Conservation (phyloP, 768 basidiomycete genomes). For the Gymnopilus junonius region DNA sequence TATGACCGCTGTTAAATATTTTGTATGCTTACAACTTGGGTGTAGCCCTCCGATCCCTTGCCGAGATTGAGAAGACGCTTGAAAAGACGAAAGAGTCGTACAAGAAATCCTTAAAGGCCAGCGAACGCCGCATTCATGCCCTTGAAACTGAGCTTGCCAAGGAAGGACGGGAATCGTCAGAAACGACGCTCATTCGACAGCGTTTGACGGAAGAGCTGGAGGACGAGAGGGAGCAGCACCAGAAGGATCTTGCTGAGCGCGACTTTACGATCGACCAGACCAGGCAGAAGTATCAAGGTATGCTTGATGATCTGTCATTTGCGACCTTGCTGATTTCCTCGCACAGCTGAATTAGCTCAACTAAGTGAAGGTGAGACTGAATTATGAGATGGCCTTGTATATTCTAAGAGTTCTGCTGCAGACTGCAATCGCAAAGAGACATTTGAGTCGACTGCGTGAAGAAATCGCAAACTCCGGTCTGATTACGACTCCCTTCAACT, state of each 20-base stretch:
- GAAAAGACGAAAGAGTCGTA: constrained; percentile 54
- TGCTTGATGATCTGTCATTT: constrained; percentile 1
- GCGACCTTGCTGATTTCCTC: neutral
- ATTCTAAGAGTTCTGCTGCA: constrained; percentile 26
- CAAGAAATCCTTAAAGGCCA: constrained; percentile 49
- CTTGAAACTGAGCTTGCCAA: constrained; percentile 68
- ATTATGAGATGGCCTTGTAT: neutral
- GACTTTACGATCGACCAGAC: constrained; percentile 83
- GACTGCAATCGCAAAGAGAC: constrained; percentile 83
- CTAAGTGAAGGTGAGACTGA: constrained; percentile 68
- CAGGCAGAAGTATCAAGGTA: constrained; percentile 86
- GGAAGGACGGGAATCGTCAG: constrained; percentile 68
- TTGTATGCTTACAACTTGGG: constrained; percentile 9
- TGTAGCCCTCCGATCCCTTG: constrained; percentile 62
- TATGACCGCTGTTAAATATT: neutral
- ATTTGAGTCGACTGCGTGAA: constrained; percentile 75
- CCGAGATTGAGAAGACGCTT: constrained; percentile 64
- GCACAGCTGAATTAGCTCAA: constrained; percentile 73
- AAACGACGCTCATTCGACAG: constrained; percentile 65
- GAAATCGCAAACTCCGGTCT: constrained; percentile 80
- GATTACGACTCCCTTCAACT: constrained; percentile 79
- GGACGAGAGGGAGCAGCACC: constrained; percentile 77
- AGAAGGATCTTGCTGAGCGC: constrained; percentile 79
- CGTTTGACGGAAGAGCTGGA: constrained; percentile 78
- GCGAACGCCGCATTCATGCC: constrained; percentile 60